Percentiles rank a stretch among this genome's conserved stretches.
phyloP scores from a whole-genome alignment of 2,329 filamentous ascomycete genomes.

The Talaromyces albobiverticillius region DNA sequence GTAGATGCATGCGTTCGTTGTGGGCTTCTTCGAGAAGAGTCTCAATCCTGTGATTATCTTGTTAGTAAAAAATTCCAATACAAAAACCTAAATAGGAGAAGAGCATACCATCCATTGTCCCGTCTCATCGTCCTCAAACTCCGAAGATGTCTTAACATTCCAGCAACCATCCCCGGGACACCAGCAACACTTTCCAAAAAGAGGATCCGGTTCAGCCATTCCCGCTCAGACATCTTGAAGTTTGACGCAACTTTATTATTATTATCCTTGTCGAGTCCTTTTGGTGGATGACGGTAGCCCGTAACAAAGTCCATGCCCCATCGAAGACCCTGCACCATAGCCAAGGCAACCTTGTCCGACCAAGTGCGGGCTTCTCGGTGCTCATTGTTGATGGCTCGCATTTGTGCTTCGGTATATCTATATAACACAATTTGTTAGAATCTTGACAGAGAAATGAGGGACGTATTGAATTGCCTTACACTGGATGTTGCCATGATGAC shows the following conservation, averaged over 20 bases:
- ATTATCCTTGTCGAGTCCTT: slow-evolving; percentile 37
- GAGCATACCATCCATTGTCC: slow-evolving; percentile 76
- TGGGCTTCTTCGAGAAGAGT: slow-evolving; percentile 85
- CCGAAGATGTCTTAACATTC: slow-evolving; percentile 86
- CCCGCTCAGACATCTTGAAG: slow-evolving; percentile 73
- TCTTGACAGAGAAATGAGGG: too few species aligned
- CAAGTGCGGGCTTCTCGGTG: slow-evolving; percentile 71
- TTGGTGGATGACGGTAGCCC: slow-evolving; percentile 67
- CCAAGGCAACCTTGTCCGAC: slow-evolving; percentile 76
- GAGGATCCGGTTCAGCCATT: slow-evolving; percentile 87
- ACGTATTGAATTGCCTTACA: slow-evolving; percentile 36
- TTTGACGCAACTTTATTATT: slow-evolving; percentile 49
- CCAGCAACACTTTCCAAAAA: slow-evolving; percentile 94
- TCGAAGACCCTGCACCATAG: slow-evolving; percentile 70
- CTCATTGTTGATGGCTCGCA: slow-evolving; percentile 69
- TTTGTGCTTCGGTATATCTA: slow-evolving; percentile 72
- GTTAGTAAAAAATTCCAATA: slow-evolving; percentile 2
- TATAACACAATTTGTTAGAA: slow-evolving; percentile 8
- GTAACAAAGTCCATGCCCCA: slow-evolving; percentile 80
- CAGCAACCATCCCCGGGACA: slow-evolving; percentile 94
- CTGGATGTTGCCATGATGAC: slow-evolving; percentile 67
- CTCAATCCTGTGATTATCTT: slow-evolving; percentile 65
- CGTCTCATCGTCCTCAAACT: slow-evolving; percentile 81
- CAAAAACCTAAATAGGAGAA: too few species aligned
- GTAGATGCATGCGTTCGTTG: slow-evolving; percentile 90